phyloP scores from a whole-genome alignment of 202 grass and related monocot species.

The Zizania palustris region DNA sequence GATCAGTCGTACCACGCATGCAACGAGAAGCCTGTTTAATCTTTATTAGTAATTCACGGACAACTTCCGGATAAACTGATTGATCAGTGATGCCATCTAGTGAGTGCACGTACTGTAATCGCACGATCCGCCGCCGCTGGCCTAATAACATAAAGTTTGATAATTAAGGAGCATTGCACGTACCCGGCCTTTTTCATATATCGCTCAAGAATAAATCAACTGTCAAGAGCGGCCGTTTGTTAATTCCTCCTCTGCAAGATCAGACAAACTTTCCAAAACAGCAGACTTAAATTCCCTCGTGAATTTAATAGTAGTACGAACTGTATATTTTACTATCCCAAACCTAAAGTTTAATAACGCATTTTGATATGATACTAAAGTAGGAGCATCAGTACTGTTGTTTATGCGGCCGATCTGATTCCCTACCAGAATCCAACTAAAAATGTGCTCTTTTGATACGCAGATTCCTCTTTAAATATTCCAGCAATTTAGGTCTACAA shows the following conservation, averaged over 20 bases:
- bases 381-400: not conserved
- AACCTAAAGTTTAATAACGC: not conserved
- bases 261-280: slow-evolving; percentile 40
- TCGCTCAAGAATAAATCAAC: slow-evolving; percentile 21
- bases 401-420: slow-evolving; percentile 13
- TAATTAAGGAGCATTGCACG: slow-evolving; percentile 16
- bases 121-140: slow-evolving; percentile 4
- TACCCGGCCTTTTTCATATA: slow-evolving; percentile 5
- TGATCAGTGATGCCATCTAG: too few species aligned
- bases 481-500: too few species aligned
- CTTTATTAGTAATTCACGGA: too few species aligned
- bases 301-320: slow-evolving; percentile 14
- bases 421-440: slow-evolving; percentile 11
- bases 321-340: not conserved
- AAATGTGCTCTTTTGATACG: too few species aligned
- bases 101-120: not conserved
- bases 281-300: slow-evolving; percentile 6
- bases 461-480: too few species aligned
- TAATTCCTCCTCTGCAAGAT: not conserved
- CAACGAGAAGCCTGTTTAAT: too few species aligned
- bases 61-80: too few species aligned
- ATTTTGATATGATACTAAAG: not conserved
- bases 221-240: slow-evolving; percentile 48
- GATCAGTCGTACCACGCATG: too few species aligned
- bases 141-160: not conserved